phyloP scores from a whole-genome alignment of 2,329 filamentous ascomycete species.

The Nigrospora osmanthi region DNA sequence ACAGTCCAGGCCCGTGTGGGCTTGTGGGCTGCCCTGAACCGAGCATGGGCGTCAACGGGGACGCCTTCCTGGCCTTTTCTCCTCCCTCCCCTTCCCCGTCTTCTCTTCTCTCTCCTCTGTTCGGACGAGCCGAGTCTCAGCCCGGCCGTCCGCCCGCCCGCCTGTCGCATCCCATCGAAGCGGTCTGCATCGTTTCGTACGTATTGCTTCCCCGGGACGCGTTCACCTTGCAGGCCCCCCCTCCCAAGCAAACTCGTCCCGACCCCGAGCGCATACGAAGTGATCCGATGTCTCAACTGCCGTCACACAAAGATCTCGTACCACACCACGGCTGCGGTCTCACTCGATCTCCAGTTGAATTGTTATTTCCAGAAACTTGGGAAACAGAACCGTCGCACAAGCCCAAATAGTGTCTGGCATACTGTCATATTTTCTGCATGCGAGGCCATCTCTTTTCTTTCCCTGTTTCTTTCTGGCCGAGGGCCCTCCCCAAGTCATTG shows the following conservation, averaged over 20 bases:
- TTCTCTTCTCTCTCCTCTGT: not conserved
- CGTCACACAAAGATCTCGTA: constrained; percentile 2
- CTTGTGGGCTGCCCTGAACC: too few relatives aligned
- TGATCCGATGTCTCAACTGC: constrained; percentile 1
- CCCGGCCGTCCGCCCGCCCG: not conserved
- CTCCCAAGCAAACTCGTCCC: constrained; percentile 1
- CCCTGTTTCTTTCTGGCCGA: not conserved
- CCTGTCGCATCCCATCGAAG: constrained; percentile 1
- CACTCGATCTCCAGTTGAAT: constrained; percentile 1
- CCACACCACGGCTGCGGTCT: not conserved
- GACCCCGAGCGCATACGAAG: not conserved
- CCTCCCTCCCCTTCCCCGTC: not conserved
- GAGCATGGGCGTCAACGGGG: too few relatives aligned
- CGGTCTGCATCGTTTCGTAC: constrained; percentile 1
- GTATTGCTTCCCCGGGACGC: constrained; percentile 1
- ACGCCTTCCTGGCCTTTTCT: too few relatives aligned
- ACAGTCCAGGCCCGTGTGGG: too few relatives aligned
- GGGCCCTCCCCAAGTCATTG: not conserved
- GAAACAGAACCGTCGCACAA: not conserved
- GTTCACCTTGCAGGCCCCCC: constrained; percentile 1
- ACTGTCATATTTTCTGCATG: too few relatives aligned
- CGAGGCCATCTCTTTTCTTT: not conserved
- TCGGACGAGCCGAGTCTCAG: not conserved
- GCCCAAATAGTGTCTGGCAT: not conserved
- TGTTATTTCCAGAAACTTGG: constrained; percentile 2